Evolutionary conservation across 148 eudicot genomes (phyloP).

Genomic region (Rhododendron vialii): DNA sequence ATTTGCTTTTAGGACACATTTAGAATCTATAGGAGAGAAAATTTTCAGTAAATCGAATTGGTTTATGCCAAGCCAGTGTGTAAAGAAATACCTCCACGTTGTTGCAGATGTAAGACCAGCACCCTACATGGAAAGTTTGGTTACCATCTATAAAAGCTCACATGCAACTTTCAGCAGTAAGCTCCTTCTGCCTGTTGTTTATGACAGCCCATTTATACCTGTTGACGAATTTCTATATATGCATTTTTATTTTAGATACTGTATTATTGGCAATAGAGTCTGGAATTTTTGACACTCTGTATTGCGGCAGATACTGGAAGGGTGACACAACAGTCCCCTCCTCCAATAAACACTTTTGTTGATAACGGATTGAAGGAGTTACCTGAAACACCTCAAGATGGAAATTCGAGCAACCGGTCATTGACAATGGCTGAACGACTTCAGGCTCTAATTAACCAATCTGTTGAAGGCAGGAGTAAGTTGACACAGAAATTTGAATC

Average conservation of each 20-base stretch:
- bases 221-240: background rate
- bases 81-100: constrained; percentile 7
- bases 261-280: background rate
- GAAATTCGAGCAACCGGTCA: background rate
- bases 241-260: background rate
- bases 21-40: background rate
- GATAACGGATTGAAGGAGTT: background rate
- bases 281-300: background rate
- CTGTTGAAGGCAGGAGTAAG: background rate
- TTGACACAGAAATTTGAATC: background rate
- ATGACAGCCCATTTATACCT: background rate
- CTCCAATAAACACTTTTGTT: background rate
- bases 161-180: constrained; percentile 49
- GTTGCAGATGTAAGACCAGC: constrained; percentile 71
- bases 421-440: background rate
- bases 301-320: constrained; percentile 24
- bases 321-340: background rate
- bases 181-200: constrained; percentile 44
- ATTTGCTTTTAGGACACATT: background rate
- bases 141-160: constrained; percentile 54
- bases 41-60: background rate
- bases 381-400: background rate
- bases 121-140: constrained; percentile 59
- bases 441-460: background rate
- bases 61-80: background rate